A percentile compares a stretch with the other conserved stretches of the same genome.
These are phyloP conservation scores for Bipolaris victoriae DNA, from an alignment of 2,329 filamentous ascomycete species.

Conservation along the genomic window DNA sequence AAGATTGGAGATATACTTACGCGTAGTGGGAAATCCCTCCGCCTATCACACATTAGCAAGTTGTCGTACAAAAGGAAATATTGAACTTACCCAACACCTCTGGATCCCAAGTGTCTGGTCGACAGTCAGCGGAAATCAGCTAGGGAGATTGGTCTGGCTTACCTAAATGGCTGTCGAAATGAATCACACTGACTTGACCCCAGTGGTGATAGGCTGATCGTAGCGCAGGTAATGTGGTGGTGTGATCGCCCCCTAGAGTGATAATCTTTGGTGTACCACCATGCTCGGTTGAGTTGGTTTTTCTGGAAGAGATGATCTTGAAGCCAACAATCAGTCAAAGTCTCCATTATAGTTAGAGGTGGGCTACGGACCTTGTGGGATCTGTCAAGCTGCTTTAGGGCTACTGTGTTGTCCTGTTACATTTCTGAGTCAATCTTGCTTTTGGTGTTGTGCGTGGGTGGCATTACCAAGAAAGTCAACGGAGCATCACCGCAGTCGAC, in stretches of 20 bases:
- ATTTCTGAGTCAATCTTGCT: background rate
- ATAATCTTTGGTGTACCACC: slow-evolving; percentile 57
- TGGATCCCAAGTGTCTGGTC: slow-evolving; percentile 62
- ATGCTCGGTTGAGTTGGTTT: slow-evolving; percentile 54
- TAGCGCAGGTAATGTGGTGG: slow-evolving; percentile 60
- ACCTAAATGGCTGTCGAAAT: slow-evolving; percentile 62
- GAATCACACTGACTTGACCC: slow-evolving; percentile 63
- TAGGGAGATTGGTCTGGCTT: slow-evolving; percentile 4
- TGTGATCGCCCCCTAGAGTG: slow-evolving; percentile 63
- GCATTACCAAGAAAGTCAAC: slow-evolving; percentile 54
- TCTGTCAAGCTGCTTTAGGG: slow-evolving; percentile 59
- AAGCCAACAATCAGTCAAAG: slow-evolving; percentile 1
- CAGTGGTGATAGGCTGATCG: slow-evolving; percentile 58
- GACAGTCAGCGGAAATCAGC: background rate
- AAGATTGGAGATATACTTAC: slow-evolving; percentile 44
- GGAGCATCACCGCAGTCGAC: slow-evolving; percentile 64
- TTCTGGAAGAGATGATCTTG: slow-evolving; percentile 55
- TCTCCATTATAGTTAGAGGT: background rate
- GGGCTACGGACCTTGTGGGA: slow-evolving; percentile 55
- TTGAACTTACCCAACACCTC: slow-evolving; percentile 55
- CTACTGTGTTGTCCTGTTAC: slow-evolving; percentile 60
- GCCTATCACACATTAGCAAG: slow-evolving; percentile 41
- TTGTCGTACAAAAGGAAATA: background rate
- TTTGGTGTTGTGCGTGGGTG: background rate
- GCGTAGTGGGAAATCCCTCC: slow-evolving; percentile 67